phyloP scores from a whole-genome alignment of 1,139 yeast genomes.

The Zygosaccharomyces pseudobailii region DNA sequence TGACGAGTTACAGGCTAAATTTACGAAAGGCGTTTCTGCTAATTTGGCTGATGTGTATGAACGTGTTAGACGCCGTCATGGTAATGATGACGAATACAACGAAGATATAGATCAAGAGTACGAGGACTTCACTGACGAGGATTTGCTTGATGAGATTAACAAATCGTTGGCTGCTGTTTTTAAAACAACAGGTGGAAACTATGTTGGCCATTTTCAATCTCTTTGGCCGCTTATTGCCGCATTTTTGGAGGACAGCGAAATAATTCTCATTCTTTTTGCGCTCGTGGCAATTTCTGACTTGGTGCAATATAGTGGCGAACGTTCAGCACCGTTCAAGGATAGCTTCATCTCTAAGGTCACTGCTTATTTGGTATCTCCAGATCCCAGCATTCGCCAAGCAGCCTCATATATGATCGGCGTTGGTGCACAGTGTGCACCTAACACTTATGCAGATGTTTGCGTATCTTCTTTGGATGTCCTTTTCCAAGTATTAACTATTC shows the following conservation, averaged over 20 bases:
- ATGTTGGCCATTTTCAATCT: constrained; percentile 60
- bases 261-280: constrained; percentile 70
- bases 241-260: constrained; percentile 60
- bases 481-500: constrained; percentile 66
- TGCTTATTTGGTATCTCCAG: constrained; percentile 59
- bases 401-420: constrained; percentile 82
- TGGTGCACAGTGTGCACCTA: constrained; percentile 78
- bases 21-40: constrained; percentile 56
- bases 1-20: constrained; percentile 50
- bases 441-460: constrained; percentile 56
- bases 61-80: constrained; percentile 66
- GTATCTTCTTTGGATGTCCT: constrained; percentile 68
- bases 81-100: constrained; percentile 57
- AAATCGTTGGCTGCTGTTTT: constrained; percentile 72
- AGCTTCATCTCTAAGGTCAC: constrained; percentile 59
- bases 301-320: constrained; percentile 71
- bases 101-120: constrained; percentile 69
- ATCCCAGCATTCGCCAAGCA: constrained; percentile 79
- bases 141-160: constrained; percentile 77
- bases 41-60: constrained; percentile 65
- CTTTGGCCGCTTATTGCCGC: constrained; percentile 52
- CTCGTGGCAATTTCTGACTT: constrained; percentile 76
- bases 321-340: constrained; percentile 60
- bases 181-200: constrained; percentile 54
- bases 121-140: constrained; percentile 86